Evolutionary conservation across 441 rosid genomes (phyloP).

Genomic region (Isatis lusitanica): DNA sequence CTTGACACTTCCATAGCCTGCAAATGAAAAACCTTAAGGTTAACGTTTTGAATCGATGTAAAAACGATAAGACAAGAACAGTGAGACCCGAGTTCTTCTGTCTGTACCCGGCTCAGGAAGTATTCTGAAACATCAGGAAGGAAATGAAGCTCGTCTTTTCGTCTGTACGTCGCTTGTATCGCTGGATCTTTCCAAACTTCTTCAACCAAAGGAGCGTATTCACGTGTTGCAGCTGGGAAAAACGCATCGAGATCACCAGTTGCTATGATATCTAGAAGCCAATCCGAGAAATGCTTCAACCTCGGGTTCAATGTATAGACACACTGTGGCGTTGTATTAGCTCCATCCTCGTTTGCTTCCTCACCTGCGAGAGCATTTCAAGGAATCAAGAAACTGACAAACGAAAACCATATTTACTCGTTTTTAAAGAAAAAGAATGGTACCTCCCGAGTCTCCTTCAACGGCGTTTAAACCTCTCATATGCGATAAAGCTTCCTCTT

Average conservation of each 20-base stretch:
- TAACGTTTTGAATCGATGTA: background rate
- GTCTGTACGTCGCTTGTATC: slow-evolving; percentile 78
- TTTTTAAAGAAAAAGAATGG: background rate
- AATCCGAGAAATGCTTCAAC: slow-evolving; percentile 96
- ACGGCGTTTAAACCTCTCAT: slow-evolving; percentile 41
- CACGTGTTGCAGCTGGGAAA: slow-evolving; percentile 99
- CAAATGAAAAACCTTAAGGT: slow-evolving; percentile 25
- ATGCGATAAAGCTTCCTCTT: slow-evolving; percentile 78
- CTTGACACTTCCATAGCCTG: slow-evolving; percentile 99
- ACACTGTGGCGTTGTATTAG: slow-evolving; percentile 37
- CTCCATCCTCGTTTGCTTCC: slow-evolving; percentile 46
- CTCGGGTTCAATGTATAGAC: slow-evolving; percentile 85
- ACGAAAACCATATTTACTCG: background rate
- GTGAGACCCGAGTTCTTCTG: background rate
- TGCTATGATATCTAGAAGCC: slow-evolving; percentile 98
- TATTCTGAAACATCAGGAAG: slow-evolving; percentile 95
- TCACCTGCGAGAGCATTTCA: slow-evolving; percentile 49
- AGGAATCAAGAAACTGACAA: slow-evolving; percentile 1
- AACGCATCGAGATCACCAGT: slow-evolving; percentile 98
- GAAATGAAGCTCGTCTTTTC: slow-evolving; percentile 93
- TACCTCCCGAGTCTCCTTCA: slow-evolving; percentile 64
- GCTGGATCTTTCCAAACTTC: slow-evolving; percentile 99
- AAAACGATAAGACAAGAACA: background rate
- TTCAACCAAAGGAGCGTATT: slow-evolving; percentile 96
- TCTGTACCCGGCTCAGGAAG: slow-evolving; percentile 87